Evolutionary conservation across 1,139 yeast species (phyloP).

Genomic region (Pichia sp.): DNA sequence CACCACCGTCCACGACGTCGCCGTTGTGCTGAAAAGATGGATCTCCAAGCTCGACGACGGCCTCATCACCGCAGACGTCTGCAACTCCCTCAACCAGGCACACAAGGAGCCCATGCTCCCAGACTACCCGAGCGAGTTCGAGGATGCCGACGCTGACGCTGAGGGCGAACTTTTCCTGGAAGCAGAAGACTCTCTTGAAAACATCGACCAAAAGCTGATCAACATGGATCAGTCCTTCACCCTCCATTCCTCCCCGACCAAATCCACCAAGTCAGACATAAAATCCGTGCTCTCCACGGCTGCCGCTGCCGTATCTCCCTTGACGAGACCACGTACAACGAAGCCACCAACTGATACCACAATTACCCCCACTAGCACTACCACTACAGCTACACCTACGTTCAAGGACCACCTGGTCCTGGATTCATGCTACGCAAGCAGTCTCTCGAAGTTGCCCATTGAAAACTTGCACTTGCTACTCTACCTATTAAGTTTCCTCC

Average conservation of each 20-base stretch:
- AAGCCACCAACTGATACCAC: too few relatives aligned
- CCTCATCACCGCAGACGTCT: slow-evolving; percentile 26
- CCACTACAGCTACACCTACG: background rate
- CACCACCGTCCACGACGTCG: slow-evolving; percentile 32
- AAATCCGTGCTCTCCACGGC: background rate
- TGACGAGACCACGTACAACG: too few relatives aligned
- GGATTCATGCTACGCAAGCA: slow-evolving; percentile 8
- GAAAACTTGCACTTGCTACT: slow-evolving; percentile 30
- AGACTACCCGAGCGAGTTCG: slow-evolving; percentile 15
- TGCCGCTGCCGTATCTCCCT: too few relatives aligned
- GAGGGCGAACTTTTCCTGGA: background rate
- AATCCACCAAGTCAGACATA: background rate
- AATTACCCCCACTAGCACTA: background rate
- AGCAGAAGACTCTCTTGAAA: background rate
- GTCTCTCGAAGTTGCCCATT: slow-evolving; percentile 23
- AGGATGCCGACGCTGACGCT: background rate
- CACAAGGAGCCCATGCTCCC: slow-evolving; percentile 1
- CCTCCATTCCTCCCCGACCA: slow-evolving; percentile 5
- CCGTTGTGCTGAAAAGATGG: slow-evolving; percentile 36
- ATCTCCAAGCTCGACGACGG: slow-evolving; percentile 30
- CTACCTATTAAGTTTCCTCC: slow-evolving; percentile 28
- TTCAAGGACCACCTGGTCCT: background rate
- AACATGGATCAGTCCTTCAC: slow-evolving; percentile 9
- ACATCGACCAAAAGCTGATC: slow-evolving; percentile 4
- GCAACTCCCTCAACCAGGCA: slow-evolving; percentile 7